Conservation (phyloP, 768 basidiomycete species). For the Asterophora parasitica region DNA sequence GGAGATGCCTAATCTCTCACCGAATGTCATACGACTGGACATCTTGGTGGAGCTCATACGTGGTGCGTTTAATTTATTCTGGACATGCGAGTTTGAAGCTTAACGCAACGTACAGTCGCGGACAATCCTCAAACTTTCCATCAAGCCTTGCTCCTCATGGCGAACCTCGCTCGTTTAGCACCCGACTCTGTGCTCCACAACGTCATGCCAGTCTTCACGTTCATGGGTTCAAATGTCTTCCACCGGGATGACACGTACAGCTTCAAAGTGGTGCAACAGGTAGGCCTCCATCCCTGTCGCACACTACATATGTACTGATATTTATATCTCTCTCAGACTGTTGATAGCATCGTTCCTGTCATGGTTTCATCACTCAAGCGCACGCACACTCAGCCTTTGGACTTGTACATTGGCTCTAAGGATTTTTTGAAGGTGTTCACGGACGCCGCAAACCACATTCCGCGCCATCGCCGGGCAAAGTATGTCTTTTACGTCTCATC, state of each 20-base stretch:
- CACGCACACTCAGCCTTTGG: slow-evolving; percentile 46
- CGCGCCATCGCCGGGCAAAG: slow-evolving; percentile 89
- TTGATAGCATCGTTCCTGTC: slow-evolving; percentile 90
- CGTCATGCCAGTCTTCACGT: slow-evolving; percentile 97
- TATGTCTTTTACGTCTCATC: slow-evolving; percentile 30
- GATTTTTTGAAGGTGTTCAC: slow-evolving; percentile 91
- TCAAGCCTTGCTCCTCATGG: slow-evolving; percentile 84
- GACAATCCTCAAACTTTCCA: slow-evolving; percentile 94
- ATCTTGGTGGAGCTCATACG: slow-evolving; percentile 85
- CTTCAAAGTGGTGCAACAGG: slow-evolving; percentile 92
- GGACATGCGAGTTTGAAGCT: background rate
- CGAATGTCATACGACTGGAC: slow-evolving; percentile 69
- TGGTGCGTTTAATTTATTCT: slow-evolving; percentile 36
- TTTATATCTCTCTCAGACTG: slow-evolving; percentile 50
- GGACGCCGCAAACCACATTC: slow-evolving; percentile 88
- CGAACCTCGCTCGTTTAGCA: slow-evolving; percentile 74
- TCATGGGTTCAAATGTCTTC: slow-evolving; percentile 98
- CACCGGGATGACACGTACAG: slow-evolving; percentile 95
- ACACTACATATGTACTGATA: slow-evolving; percentile 1
- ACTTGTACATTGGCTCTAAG: slow-evolving; percentile 63
- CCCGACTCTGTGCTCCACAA: slow-evolving; percentile 92
- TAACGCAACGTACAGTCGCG: slow-evolving; percentile 47
- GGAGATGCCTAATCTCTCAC: slow-evolving; percentile 49
- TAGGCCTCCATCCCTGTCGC: slow-evolving; percentile 20
- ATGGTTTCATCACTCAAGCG: slow-evolving; percentile 78